Percentiles rank a stretch among this genome's conserved stretches.
These are phyloP conservation scores for Elsinoe australis DNA, from an alignment of 2,329 filamentous ascomycete genomes.

Conservation along the genomic window DNA sequence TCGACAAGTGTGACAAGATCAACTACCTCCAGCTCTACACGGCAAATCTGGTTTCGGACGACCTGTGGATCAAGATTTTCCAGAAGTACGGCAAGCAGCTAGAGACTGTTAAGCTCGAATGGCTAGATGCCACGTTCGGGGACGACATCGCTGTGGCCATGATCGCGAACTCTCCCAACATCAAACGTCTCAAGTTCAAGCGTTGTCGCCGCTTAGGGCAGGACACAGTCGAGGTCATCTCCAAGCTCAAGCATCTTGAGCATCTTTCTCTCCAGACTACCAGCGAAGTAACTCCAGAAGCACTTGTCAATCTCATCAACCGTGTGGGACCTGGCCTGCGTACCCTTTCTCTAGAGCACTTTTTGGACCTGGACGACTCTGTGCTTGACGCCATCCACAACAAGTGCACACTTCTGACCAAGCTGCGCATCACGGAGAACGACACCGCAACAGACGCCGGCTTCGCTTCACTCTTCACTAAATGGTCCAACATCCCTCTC, in stretches of 20 bases:
- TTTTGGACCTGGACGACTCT: constrained; percentile 58
- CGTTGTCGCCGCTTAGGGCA: constrained; percentile 69
- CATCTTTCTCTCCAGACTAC: constrained; percentile 68
- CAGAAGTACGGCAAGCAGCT: constrained; percentile 57
- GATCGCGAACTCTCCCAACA: constrained; percentile 54
- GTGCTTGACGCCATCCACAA: constrained; percentile 64
- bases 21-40: constrained; percentile 71
- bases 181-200: constrained; percentile 70
- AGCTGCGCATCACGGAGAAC: constrained; percentile 76
- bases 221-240: constrained; percentile 57
- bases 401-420: constrained; percentile 59
- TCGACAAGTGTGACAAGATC: constrained; percentile 62
- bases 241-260: constrained; percentile 53
- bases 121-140: constrained; percentile 73
- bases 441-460: constrained; percentile 66
- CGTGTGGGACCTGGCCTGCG: constrained; percentile 58
- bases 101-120: constrained; percentile 66
- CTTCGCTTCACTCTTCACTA: constrained; percentile 63
- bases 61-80: constrained; percentile 66
- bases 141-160: constrained; percentile 61
- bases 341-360: constrained; percentile 69
- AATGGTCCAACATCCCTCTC: constrained; percentile 68
- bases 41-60: constrained; percentile 72
- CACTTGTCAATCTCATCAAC: constrained; percentile 54
- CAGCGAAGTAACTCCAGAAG: constrained; percentile 47